Conservation (phyloP, 2,329 filamentous ascomycete genomes). For the Phyllosticta capitalensis region DNA sequence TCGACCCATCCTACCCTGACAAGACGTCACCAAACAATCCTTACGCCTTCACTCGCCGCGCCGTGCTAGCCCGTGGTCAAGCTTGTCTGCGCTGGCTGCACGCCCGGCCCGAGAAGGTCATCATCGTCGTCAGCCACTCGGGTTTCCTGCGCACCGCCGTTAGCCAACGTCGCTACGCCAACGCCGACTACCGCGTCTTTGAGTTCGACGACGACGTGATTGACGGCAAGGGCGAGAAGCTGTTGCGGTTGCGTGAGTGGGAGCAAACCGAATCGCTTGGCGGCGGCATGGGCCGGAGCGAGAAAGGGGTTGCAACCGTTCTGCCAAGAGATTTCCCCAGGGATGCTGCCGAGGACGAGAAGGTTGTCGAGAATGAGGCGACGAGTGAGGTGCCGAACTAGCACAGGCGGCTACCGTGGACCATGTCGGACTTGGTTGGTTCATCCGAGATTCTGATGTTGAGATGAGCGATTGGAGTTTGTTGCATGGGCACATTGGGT, state of each 20-base stretch:
- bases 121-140: conserved; percentile 57
- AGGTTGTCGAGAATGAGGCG: not conserved
- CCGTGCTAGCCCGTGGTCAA: conserved; percentile 48
- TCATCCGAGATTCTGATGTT: no score
- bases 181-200: conserved; percentile 57
- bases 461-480: no score
- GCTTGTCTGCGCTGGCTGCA: conserved; percentile 42
- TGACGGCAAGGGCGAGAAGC: conserved; percentile 20
- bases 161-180: conserved; percentile 41
- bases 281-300: conserved; percentile 45
- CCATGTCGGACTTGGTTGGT: not conserved
- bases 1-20: conserved; percentile 50
- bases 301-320: conserved; percentile 22
- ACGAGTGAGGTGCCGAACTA: conserved; percentile 1
- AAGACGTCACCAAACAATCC: conserved; percentile 43
- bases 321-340: conserved; percentile 17
- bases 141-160: conserved; percentile 53
- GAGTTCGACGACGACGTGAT: conserved; percentile 41
- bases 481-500: no score
- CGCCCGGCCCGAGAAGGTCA: conserved; percentile 47
- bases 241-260: conserved; percentile 36
- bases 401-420: not conserved
- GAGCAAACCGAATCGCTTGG: conserved; percentile 36
- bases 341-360: conserved; percentile 9
- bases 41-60: conserved; percentile 46